Base-by-base conservation (phyloP, 2,329 filamentous ascomycete genomes). In the Diaporthe vaccinii region DNA sequence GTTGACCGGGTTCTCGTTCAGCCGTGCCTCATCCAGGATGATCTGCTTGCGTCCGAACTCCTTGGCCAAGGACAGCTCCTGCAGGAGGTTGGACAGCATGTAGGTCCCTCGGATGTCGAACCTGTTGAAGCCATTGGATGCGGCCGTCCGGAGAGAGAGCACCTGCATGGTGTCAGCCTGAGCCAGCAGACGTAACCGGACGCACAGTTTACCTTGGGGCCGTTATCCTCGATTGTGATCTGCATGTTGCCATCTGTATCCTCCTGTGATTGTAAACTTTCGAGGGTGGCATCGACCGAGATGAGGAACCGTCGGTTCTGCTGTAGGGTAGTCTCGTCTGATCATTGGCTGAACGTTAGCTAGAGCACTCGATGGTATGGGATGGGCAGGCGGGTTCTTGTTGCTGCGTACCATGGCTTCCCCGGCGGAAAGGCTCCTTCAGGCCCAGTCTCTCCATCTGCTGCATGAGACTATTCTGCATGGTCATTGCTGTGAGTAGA, bases 31-130 rank as follows among this genome's bases (percentile, higher is more conserved):
- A 81, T 98, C 96, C 59, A 99, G 90, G 72, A 98, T 91, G 80
- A 98, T 96, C 81, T 95, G 93, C 84, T 95, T 95, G 76, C 95
- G 93, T 75, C 95, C 95, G 81, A 95, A 96, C 82, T 97, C 94
- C 87, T 98, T 93, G 78, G 97, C 97, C 79, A 98, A 89, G 1
- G 94, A 97, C 78, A 99, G 90, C 85, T 99, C 97, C 85, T 99
- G 97, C 55, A 98, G 89, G 61, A 98, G 91, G 83, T 98, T 99
- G 77, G 96, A 98, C 75, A 99, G 90, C 93, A 98, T 97, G 84
- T 99, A 99, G 44, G 95, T 98, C 80, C 97, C 97, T 78, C 96
- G 94, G 77, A 99, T 91, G 82, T 98, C 96, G 84, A 96, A 95
- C 78, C 92, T 92, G 81, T 96, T 96, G 86, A 94, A 91, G 57